Conservation (phyloP, 306 rosid species). For the Begonia fuchsioides region DNA sequence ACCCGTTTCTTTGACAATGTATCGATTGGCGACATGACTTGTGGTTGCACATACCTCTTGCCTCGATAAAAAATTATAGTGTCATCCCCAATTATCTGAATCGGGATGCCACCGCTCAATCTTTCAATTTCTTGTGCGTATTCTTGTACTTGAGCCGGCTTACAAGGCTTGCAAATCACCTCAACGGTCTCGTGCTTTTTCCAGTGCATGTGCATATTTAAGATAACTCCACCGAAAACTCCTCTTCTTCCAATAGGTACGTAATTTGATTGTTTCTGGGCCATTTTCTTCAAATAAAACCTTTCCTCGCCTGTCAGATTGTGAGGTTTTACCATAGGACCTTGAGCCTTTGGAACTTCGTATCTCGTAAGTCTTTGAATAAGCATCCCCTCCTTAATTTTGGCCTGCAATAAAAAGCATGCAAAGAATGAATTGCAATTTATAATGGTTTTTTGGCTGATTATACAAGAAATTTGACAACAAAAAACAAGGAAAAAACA, state of each 20-base stretch:
- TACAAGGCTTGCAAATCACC: constrained; percentile 73
- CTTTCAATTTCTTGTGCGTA: constrained; percentile 77
- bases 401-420: constrained; percentile 37
- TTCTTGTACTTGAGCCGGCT: constrained; percentile 75
- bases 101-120: constrained; percentile 82
- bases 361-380: constrained; percentile 71
- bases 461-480: no score
- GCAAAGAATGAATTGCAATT: background rate
- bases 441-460: no score
- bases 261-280: constrained; percentile 83
- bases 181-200: constrained; percentile 90
- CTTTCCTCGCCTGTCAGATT: constrained; percentile 75
- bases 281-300: constrained; percentile 78
- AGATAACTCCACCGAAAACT: constrained; percentile 84
- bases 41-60: constrained; percentile 66
- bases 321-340: constrained; percentile 64
- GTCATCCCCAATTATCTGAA: constrained; percentile 70
- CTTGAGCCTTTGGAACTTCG: constrained; percentile 64
- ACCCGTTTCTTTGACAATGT: constrained; percentile 88
- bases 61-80: constrained; percentile 78
- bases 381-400: constrained; percentile 65
- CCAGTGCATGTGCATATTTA: constrained; percentile 98
- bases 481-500: no score
- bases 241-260: constrained; percentile 87
- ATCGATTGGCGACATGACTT: constrained; percentile 76